Evolutionary conservation across 2,329 filamentous ascomycete genomes (phyloP).

Genomic region (Fusarium albidum): DNA sequence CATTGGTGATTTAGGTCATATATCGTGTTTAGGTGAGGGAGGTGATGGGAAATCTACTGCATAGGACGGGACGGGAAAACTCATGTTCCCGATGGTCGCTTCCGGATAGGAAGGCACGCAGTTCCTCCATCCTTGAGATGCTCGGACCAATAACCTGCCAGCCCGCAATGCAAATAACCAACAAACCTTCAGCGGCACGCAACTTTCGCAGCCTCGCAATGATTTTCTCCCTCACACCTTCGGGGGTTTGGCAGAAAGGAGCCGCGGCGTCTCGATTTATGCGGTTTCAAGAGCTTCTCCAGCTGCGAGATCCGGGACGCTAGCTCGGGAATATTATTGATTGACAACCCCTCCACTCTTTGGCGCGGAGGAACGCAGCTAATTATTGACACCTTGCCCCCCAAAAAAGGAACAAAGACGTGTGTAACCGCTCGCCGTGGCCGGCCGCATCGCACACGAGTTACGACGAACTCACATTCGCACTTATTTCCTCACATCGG

Average conservation of each 20-base stretch:
- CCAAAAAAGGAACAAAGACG: too few relatives aligned
- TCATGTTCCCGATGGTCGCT: not conserved
- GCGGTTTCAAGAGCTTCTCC: slow-evolving; percentile 8
- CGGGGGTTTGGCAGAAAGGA: slow-evolving; percentile 2
- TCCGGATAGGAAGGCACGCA: not conserved
- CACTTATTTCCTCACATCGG: slow-evolving; percentile 6
- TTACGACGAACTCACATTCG: not conserved
- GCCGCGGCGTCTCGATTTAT: slow-evolving; percentile 1
- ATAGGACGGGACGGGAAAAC: not conserved
- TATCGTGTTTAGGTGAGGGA: too few relatives aligned
- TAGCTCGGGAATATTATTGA: not conserved
- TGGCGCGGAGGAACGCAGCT: too few relatives aligned
- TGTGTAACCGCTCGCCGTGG: slow-evolving; percentile 3
- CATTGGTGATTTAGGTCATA: too few relatives aligned
- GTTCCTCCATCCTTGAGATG: slow-evolving; percentile 17
- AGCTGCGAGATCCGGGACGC: slow-evolving; percentile 4
- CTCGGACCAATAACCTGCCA: slow-evolving; percentile 33
- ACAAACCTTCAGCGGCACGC: slow-evolving; percentile 13
- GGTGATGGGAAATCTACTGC: not conserved
- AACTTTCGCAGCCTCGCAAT: slow-evolving; percentile 30
- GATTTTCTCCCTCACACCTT: slow-evolving; percentile 18
- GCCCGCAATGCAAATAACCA: slow-evolving; percentile 23
- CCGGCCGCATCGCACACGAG: slow-evolving; percentile 6
- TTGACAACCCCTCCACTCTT: too few relatives aligned
- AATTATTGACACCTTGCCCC: too few relatives aligned